These are phyloP conservation scores for Chrysoporthe austroafricana DNA, from an alignment of 2,329 filamentous ascomycete genomes.

Conservation along the genomic window DNA sequence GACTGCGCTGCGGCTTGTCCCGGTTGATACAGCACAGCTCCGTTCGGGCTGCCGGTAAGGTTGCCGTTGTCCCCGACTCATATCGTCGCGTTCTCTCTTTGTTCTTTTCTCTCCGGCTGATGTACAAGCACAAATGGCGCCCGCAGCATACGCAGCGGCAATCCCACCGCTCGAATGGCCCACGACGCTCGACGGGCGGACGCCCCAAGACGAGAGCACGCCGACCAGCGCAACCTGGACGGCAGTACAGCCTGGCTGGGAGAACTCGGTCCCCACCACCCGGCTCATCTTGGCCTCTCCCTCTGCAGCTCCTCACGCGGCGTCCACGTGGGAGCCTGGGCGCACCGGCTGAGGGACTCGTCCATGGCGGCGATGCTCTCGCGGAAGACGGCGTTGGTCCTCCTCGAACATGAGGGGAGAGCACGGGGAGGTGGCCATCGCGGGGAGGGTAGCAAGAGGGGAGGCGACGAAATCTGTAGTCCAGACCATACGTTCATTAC, in stretches of 20 bases:
- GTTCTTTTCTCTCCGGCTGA: too few species aligned
- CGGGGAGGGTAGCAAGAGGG: too few species aligned
- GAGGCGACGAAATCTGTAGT: too few species aligned
- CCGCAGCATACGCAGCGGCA: slow-evolving; percentile 19
- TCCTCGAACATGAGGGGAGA: too few species aligned
- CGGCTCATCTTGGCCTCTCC: slow-evolving; percentile 22
- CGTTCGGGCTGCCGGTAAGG: too few species aligned
- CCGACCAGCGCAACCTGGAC: slow-evolving; percentile 38
- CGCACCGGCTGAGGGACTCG: background rate
- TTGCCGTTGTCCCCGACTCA: too few species aligned
- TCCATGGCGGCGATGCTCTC: slow-evolving; percentile 1
- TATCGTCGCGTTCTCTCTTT: too few species aligned
- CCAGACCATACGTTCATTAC: too few species aligned
- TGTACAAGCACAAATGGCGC: background rate
- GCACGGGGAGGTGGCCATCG: too few species aligned
- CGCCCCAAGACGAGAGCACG: slow-evolving; percentile 31
- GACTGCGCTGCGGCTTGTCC: too few species aligned
- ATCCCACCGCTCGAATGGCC: slow-evolving; percentile 35
- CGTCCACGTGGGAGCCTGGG: background rate
- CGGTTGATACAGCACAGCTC: too few species aligned
- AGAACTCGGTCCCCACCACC: slow-evolving; percentile 34
- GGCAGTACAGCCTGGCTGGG: slow-evolving; percentile 40
- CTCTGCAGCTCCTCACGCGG: slow-evolving; percentile 32
- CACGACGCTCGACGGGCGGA: slow-evolving; percentile 35
- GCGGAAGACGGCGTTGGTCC: slow-evolving; percentile 23